phyloP scores from a whole-genome alignment of 148 eudicot species.

The Nepenthes gracilis region DNA sequence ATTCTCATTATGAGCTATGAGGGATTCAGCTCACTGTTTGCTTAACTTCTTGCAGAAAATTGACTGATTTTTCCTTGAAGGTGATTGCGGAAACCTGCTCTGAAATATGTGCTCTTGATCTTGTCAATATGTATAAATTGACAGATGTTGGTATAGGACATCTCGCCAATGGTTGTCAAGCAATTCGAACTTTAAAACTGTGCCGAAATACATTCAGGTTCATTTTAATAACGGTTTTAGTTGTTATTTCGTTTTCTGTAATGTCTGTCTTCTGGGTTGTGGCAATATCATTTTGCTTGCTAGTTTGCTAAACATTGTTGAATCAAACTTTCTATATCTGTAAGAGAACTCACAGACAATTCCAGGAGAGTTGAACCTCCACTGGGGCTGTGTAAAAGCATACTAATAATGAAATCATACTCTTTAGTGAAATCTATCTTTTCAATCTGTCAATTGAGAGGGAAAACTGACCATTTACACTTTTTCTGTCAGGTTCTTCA shows the following conservation, averaged over 20 bases:
- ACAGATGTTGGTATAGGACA: slow-evolving; percentile 59
- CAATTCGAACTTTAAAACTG: slow-evolving; percentile 35
- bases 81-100: slow-evolving; percentile 54
- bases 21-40: neutral
- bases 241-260: neutral
- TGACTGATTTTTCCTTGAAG: slow-evolving; percentile 61
- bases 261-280: neutral
- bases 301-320: too few species aligned
- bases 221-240: slow-evolving; percentile 2
- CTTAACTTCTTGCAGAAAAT: slow-evolving; percentile 42
- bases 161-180: slow-evolving; percentile 71
- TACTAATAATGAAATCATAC: too few species aligned
- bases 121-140: slow-evolving; percentile 42
- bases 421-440: too few species aligned
- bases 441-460: neutral
- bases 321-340: too few species aligned
- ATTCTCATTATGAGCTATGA: neutral
- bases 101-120: slow-evolving; percentile 52
- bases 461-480: neutral
- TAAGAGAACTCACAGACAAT: too few species aligned
- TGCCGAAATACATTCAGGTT: slow-evolving; percentile 78
- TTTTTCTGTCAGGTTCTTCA: neutral
- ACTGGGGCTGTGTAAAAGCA: too few species aligned
- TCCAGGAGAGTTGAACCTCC: too few species aligned
- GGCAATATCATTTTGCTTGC: too few species aligned